Evolutionary conservation across 2,329 filamentous ascomycete genomes (phyloP).

Genomic region (Alternaria sp.): DNA sequence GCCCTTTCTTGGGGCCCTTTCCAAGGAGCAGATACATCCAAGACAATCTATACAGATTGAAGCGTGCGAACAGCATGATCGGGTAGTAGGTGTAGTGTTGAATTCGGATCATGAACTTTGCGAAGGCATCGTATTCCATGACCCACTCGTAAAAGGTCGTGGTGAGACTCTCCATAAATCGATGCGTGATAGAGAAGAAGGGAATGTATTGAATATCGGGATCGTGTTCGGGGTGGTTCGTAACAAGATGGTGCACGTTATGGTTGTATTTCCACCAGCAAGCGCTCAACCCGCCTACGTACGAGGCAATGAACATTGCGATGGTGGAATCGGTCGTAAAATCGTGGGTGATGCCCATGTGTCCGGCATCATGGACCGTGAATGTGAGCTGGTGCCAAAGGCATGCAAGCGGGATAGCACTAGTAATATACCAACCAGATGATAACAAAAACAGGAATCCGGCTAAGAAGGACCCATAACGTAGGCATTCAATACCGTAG

Average conservation of each 20-base stretch:
- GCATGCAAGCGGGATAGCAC: constrained; percentile 77
- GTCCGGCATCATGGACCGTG: constrained; percentile 90
- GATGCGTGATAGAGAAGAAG: constrained; percentile 71
- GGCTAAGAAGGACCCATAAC: constrained; percentile 74
- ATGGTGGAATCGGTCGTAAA: constrained; percentile 85
- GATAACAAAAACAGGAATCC: constrained; percentile 63
- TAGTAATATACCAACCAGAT: constrained; percentile 60
- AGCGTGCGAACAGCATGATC: constrained; percentile 71
- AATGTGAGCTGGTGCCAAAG: constrained; percentile 97
- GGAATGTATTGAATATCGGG: constrained; percentile 86
- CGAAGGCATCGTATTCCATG: constrained; percentile 69
- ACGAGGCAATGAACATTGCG: constrained; percentile 90
- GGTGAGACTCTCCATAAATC: constrained; percentile 69
- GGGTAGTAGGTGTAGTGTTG: constrained; percentile 76
- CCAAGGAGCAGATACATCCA: constrained; percentile 70
- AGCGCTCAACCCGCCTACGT: constrained; percentile 84
- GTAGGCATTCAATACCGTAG: constrained; percentile 76
- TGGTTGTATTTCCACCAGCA: constrained; percentile 98
- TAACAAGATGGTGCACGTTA: constrained; percentile 96
- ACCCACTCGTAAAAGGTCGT: constrained; percentile 72
- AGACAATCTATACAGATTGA: constrained; percentile 75
- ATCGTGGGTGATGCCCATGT: constrained; percentile 96
- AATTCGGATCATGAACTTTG: constrained; percentile 66
- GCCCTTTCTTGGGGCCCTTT: constrained; percentile 64
- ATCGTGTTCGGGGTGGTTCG: constrained; percentile 93